Evolutionary conservation across 2,329 filamentous ascomycete species (phyloP), one percentile per base, ranked within the genome.

Genomic region (Sporothrix sp.): DNA sequence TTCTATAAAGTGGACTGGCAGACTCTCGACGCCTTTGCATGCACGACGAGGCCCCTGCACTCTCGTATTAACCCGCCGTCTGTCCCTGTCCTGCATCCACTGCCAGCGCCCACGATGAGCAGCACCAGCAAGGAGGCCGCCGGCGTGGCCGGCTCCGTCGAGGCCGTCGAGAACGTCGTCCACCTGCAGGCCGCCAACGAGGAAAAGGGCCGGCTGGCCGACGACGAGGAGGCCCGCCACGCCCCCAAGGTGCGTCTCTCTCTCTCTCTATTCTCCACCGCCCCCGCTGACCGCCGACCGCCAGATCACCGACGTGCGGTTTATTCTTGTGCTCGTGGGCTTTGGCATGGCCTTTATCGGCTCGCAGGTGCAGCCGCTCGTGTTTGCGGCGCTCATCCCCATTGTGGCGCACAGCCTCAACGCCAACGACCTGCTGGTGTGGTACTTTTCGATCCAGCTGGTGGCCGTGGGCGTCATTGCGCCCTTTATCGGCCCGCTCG

Each of bases 311-410:
- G 42, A 45, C 18, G 33, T 45, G n/a, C 42, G 42, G 6, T 45
- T 45, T 18, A 45, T 45, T 14, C 18, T 45, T 10, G 28, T 45
- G 42, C 42, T 45, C 16, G 18, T 45, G 6, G 42, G 42, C 18
- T 45, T 45, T 13, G 42, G 42, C 20, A 45, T 45, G 42, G 42
- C 42, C 18, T 45, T 45, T n/a, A 45, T 45, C 42, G 42, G 42
- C 42, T 45, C 42, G 42, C 42, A 45, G 28, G 14, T 45, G 16
- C 42, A 45, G 28, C 42, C 42, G 11, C 10, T 45, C 11, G 25
- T 45, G 28, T 45, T 45, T 18, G 28, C 42, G 7, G 7, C 28
- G 10, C 32, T 45, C 13, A 35, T 35, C 7, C 42, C 42, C 4
- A 20, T 23, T 18, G 32, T 45, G 7, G 30, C 42, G 6, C 18